These are phyloP conservation scores for Eucalyptus victrix DNA, from an alignment of 345 rosid species.

Conservation along the genomic window DNA sequence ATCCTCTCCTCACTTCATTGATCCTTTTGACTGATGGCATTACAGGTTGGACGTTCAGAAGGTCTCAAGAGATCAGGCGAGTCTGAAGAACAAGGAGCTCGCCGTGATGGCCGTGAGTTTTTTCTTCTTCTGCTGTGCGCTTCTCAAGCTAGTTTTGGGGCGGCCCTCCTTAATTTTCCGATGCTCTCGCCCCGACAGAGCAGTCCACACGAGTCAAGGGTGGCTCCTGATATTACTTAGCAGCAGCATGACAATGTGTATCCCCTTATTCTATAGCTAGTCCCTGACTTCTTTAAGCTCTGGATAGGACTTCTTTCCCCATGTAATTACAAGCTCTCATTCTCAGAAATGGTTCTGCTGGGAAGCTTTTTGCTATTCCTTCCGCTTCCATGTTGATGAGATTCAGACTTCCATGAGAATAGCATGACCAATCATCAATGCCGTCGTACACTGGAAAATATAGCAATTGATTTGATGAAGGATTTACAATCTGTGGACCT, in stretches of 20 bases:
- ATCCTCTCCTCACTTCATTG: neutral
- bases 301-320: neutral
- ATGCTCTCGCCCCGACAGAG: slow-evolving; percentile 15
- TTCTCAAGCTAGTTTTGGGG: slow-evolving; percentile 42
- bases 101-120: slow-evolving; percentile 50
- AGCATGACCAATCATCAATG: neutral
- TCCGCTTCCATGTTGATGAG: neutral
- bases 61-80: slow-evolving; percentile 38
- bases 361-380: neutral
- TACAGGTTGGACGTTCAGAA: slow-evolving; percentile 58
- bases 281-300: neutral
- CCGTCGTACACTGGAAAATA: neutral
- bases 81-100: slow-evolving; percentile 60
- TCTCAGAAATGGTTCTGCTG: neutral
- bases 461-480: neutral
- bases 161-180: slow-evolving; percentile 15
- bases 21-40: neutral
- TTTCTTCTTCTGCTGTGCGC: slow-evolving; percentile 47
- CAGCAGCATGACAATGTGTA: slow-evolving; percentile 70
- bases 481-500: neutral
- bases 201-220: slow-evolving; percentile 33
- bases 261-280: slow-evolving; percentile 58
- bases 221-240: slow-evolving; percentile 75
- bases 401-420: neutral
- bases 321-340: neutral